A percentile compares a stretch with the other conserved stretches of the same genome.
Conservation (phyloP, 768 basidiomycete genomes). For the Gloeostereum incarnatum region DNA sequence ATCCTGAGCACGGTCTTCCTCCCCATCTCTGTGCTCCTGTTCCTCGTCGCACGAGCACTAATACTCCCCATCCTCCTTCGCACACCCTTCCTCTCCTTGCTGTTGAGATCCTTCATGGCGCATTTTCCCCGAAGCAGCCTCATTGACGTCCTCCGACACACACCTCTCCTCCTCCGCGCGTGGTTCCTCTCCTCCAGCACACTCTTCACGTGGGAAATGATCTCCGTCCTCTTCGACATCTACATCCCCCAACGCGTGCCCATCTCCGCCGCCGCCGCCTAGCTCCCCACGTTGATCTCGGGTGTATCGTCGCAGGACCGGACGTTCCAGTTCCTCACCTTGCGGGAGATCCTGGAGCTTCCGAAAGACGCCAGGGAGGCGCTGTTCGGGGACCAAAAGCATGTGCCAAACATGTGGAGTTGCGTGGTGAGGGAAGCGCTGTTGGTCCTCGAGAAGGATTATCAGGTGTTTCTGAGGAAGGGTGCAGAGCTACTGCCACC, state of each 20-base stretch:
- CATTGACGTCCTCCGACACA: conserved; percentile 42
- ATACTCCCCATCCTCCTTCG: conserved; percentile 44
- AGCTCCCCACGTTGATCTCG: conserved; percentile 41
- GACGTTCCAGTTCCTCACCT: conserved; percentile 57
- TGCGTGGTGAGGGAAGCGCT: conserved; percentile 50
- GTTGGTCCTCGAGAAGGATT: conserved; percentile 55
- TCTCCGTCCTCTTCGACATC: conserved; percentile 50
- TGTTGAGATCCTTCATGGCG: conserved; percentile 52
- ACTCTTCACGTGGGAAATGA: conserved; percentile 51
- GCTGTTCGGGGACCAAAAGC: conserved; percentile 63
- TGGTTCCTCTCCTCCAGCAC: conserved; percentile 46
- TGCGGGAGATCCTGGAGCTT: conserved; percentile 47
- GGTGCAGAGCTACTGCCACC: conserved; percentile 30
- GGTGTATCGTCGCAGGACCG: conserved; percentile 47
- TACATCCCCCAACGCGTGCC: conserved; percentile 47
- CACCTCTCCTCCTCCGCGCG: conserved; percentile 33
- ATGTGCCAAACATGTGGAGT: conserved; percentile 54
- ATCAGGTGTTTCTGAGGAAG: conserved; percentile 53
- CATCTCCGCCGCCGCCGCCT: conserved; percentile 39
- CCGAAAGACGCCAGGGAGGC: conserved; percentile 41
- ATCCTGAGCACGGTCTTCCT: conserved; percentile 30
- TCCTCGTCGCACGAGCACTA: conserved; percentile 35
- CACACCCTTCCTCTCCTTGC: conserved; percentile 38
- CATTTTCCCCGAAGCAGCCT: conserved; percentile 55
- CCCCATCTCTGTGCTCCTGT: conserved; percentile 28